phyloP scores from a whole-genome alignment of 257 asterid species.

The Forsythia viridissima region DNA sequence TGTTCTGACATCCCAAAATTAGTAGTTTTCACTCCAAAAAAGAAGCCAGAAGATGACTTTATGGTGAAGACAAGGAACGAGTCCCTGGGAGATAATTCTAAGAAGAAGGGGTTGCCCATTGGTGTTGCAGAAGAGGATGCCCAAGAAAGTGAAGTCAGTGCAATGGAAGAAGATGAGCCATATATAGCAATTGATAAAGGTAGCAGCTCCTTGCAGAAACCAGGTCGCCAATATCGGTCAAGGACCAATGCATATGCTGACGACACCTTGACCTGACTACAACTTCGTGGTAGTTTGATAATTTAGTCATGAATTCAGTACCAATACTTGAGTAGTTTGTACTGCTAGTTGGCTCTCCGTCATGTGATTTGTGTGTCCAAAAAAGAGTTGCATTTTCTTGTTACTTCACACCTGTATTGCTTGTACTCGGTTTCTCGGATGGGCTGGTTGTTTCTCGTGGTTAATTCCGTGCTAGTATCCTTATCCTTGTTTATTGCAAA shows the following conservation, averaged over 20 bases:
- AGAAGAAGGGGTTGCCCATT: slow-evolving; percentile 42
- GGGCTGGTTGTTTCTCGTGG: neutral
- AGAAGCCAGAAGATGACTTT: slow-evolving; percentile 34
- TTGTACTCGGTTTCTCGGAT: neutral
- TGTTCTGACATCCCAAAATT: slow-evolving; percentile 40
- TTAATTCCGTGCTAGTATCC: neutral
- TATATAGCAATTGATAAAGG: slow-evolving; percentile 22
- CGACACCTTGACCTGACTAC: neutral
- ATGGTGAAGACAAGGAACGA: slow-evolving; percentile 23
- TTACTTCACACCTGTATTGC: neutral
- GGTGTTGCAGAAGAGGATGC: slow-evolving; percentile 47
- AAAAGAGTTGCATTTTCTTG: neutral
- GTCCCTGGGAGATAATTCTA: slow-evolving; percentile 22
- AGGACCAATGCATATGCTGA: slow-evolving; percentile 26
- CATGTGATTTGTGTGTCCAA: neutral
- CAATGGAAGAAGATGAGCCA: slow-evolving; percentile 70
- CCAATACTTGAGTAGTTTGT: neutral
- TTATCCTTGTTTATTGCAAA: neutral
- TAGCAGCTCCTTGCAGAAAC: slow-evolving; percentile 35
- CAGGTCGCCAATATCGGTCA: slow-evolving; percentile 58
- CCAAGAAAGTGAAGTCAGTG: slow-evolving; percentile 45
- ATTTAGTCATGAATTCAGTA: neutral
- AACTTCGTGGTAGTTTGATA: neutral
- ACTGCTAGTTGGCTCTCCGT: neutral
- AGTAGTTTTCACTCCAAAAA: slow-evolving; percentile 57